Evolutionary conservation across 805 yeast genomes (phyloP), one percentile per base, ranked within the genome.

Genomic region (Starmerella davenportii): DNA sequence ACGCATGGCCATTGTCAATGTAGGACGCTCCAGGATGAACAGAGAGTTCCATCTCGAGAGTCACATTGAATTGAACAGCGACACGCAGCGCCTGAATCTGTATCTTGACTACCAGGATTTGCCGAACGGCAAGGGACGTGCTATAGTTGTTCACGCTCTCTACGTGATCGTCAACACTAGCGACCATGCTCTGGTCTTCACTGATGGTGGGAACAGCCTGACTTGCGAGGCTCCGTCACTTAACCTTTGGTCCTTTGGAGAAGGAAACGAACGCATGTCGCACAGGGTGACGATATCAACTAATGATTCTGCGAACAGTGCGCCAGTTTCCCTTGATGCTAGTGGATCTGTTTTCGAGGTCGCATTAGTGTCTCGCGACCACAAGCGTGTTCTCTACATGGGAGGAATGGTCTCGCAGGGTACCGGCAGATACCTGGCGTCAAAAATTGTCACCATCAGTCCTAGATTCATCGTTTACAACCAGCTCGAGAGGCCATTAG

Each of bases 401-500:
- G 96, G 96, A 13, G 58, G 85, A 1, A 30, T 34, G 13, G 43
- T 56, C 5, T 57, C 68, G 0, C 95, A 84, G 48, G 98, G 96
- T 16, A 74, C 72, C 44, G 96, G 95, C 2, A 74, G 74, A 43
- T 87, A 79, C 55, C 68, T 72, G 38, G 54, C 79, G 43, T 70
- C 92, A 0, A 82, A 81, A 51, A 74, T 85, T 24, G 72, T 90
- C 3, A 73, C 79, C 1, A 58, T 90, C 21, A 64, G 85, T 0
- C 98, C 99, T 2, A 64, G 98, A 32, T 92, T 75, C 51, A 64
- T 87, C 24, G 51, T 90, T 24, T 65, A 71, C 40, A 90, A 84
- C 54, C 64, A 65, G 36, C 59, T 78, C 21, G 62, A 59, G 1
- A 69, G 68, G 34, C 65, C 70, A 0, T 56, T 90, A 8, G 70